phyloP scores from a whole-genome alignment of 345 rosid genomes.

The Jatropha curcas region DNA sequence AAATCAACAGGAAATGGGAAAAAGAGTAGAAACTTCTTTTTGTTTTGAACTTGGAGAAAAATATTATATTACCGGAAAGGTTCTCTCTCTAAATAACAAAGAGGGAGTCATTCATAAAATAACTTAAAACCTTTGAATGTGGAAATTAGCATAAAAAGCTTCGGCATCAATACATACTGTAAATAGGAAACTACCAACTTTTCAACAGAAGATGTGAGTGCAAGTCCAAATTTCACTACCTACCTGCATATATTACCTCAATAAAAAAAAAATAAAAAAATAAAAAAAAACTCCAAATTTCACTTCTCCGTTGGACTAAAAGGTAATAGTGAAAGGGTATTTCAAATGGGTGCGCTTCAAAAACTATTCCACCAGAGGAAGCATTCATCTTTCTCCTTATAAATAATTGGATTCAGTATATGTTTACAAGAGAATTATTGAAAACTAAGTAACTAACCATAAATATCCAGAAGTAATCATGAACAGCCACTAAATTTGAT shows the following conservation, averaged over 20 bases:
- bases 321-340: too few relatives aligned
- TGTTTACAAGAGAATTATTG: too few relatives aligned
- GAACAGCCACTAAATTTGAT: too few relatives aligned
- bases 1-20: background rate
- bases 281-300: too few relatives aligned
- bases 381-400: background rate
- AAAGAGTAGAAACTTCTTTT: background rate
- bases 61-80: too few relatives aligned
- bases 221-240: too few relatives aligned
- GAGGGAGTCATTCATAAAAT: background rate
- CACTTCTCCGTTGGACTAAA: background rate
- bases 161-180: background rate
- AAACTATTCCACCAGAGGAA: background rate
- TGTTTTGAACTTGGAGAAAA: too few relatives aligned
- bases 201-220: background rate
- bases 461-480: too few relatives aligned
- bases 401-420: background rate
- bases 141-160: background rate
- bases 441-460: too few relatives aligned
- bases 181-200: background rate
- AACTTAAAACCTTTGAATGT: background rate
- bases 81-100: background rate
- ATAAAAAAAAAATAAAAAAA: background rate
- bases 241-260: background rate
- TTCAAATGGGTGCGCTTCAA: too few relatives aligned